Evolutionary conservation across 768 basidiomycete species (phyloP).

Genomic region (Auriscalpium microsporum): DNA sequence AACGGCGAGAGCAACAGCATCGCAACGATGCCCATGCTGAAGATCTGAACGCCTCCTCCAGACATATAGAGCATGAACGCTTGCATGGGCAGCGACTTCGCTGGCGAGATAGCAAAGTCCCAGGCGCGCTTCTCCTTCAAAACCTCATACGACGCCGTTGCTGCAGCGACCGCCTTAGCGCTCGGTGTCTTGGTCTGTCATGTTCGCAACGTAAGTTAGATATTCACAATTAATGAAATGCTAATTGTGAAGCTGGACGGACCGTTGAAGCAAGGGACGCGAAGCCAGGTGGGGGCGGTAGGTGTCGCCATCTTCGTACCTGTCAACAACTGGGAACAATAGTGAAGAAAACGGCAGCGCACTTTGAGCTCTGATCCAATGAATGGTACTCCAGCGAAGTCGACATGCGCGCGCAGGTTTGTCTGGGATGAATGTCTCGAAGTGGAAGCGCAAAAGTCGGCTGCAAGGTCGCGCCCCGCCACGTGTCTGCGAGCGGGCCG

Average conservation of each 20-base stretch:
- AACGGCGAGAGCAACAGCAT: constrained; percentile 86
- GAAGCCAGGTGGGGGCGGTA: constrained; percentile 66
- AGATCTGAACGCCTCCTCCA: constrained; percentile 90
- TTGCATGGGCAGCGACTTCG: constrained; percentile 92
- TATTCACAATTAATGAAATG: background rate
- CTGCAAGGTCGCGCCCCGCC: too few species aligned
- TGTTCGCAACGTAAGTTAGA: background rate
- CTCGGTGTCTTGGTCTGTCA: constrained; percentile 34
- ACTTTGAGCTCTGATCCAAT: constrained; percentile 22
- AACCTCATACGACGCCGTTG: constrained; percentile 47
- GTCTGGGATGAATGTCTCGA: too few species aligned
- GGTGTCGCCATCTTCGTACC: constrained; percentile 45
- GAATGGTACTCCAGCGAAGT: constrained; percentile 30
- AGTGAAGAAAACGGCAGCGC: background rate
- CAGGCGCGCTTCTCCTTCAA: constrained; percentile 77
- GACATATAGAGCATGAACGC: constrained; percentile 99
- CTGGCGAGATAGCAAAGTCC: constrained; percentile 77
- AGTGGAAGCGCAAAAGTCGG: too few species aligned
- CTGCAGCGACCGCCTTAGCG: constrained; percentile 26
- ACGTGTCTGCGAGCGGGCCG: too few species aligned
- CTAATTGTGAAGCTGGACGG: constrained; percentile 4
- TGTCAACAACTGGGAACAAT: background rate
- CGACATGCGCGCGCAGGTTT: background rate
- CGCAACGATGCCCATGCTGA: constrained; percentile 93
- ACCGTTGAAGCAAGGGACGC: constrained; percentile 34